Percentiles rank a stretch among this genome's conserved stretches.
Evolutionary conservation across 371 early-diverging fungal species (phyloP).

Genomic region (Syncephalastrum monosporum): DNA sequence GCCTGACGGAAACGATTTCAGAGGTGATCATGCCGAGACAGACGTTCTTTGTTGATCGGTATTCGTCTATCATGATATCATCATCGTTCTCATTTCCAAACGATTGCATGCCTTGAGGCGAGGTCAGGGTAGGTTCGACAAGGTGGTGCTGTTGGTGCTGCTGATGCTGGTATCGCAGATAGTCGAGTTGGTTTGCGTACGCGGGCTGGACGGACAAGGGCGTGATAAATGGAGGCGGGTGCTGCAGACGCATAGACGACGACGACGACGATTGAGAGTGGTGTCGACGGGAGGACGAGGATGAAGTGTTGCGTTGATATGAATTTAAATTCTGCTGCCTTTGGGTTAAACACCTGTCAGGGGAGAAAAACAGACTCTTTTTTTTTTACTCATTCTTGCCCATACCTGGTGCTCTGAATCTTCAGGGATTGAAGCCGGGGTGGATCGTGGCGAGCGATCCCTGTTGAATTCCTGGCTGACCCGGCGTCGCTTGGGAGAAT

Average conservation of each 20-base stretch:
- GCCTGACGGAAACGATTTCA: conserved; percentile 36
- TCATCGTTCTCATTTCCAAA: conserved; percentile 11
- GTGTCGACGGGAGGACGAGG: too few relatives aligned
- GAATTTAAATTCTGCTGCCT: too few relatives aligned
- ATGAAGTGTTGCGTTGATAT: too few relatives aligned
- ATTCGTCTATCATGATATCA: conserved; percentile 27
- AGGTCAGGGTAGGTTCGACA: background rate
- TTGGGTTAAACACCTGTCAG: too few relatives aligned
- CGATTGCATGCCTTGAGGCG: background rate
- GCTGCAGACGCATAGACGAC: background rate
- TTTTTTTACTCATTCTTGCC: too few relatives aligned
- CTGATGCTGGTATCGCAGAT: background rate
- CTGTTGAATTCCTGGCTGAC: too few relatives aligned
- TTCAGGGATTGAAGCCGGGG: too few relatives aligned
- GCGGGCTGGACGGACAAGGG: background rate
- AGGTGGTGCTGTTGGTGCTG: background rate
- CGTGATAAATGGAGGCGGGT: background rate
- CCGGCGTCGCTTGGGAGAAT: too few relatives aligned
- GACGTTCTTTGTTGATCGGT: conserved; percentile 23
- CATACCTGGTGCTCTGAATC: too few relatives aligned
- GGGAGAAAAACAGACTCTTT: too few relatives aligned
- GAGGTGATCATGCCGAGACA: conserved; percentile 48
- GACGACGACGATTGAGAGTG: too few relatives aligned
- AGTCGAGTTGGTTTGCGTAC: background rate
- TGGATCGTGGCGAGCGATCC: too few relatives aligned